These are phyloP conservation scores for Pisolithus marmoratus DNA, from an alignment of 768 basidiomycete species.

Conservation along the genomic window DNA sequence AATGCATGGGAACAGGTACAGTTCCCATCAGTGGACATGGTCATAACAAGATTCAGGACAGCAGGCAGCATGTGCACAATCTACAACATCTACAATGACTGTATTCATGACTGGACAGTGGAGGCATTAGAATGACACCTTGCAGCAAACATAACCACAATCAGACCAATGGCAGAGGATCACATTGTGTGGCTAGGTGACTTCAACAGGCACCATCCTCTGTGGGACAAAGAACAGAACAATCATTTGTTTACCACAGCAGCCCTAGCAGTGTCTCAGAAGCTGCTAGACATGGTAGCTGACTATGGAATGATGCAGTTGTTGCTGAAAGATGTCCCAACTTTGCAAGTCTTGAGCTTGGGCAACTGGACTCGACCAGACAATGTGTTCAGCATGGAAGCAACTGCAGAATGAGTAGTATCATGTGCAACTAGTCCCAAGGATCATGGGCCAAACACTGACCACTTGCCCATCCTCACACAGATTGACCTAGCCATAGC, in stretches of 20 bases:
- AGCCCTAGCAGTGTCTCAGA: constrained; percentile 12
- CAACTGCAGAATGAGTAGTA: fast-evolving
- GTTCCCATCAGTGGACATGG: constrained; percentile 16
- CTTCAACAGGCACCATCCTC: constrained; percentile 30
- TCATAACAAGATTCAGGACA: constrained; percentile 9
- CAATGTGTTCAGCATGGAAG: constrained; percentile 10
- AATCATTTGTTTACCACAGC: constrained; percentile 15
- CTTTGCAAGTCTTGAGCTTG: constrained; percentile 20
- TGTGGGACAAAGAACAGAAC: constrained; percentile 24
- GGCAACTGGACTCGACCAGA: constrained; percentile 21
- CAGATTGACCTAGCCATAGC: background rate
- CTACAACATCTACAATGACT: constrained; percentile 11
- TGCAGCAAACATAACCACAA: background rate
- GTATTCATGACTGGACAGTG: background rate
- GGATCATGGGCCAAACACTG: background rate
- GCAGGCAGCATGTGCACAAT: constrained; percentile 1
- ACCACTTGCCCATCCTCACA: constrained; percentile 11
- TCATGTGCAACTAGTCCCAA: background rate
- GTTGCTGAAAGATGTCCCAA: constrained; percentile 30
- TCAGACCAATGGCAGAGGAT: background rate
- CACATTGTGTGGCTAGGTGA: constrained; percentile 19
- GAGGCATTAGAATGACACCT: background rate
- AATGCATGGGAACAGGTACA: constrained; percentile 18
- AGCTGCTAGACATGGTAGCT: constrained; percentile 21
- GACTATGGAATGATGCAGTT: constrained; percentile 29